Percentiles rank a stretch among this genome's conserved stretches.
Conservation (phyloP, 306 rosid species). For the Pyrus bretschneideri region DNA sequence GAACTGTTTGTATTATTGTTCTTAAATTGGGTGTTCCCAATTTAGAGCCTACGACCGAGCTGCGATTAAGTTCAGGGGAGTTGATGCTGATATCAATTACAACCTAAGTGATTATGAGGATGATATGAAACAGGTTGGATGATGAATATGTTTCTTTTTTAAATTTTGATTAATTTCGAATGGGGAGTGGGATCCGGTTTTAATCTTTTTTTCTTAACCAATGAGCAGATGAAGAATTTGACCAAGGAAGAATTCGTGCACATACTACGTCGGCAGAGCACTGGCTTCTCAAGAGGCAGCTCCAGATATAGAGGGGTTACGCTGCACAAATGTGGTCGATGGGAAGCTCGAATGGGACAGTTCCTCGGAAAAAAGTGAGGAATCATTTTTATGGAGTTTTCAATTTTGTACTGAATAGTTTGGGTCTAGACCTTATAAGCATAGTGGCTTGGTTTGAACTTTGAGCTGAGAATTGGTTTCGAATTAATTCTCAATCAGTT, state of each 20-base stretch:
- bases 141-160: background rate
- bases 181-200: background rate
- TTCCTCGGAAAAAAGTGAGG: conserved; percentile 99
- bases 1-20: background rate
- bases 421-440: conserved; percentile 21
- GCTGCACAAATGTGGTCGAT: conserved; percentile 96
- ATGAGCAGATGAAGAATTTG: conserved; percentile 68
- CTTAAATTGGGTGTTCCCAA: conserved; percentile 18
- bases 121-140: conserved; percentile 79
- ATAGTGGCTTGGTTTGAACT: conserved; percentile 19
- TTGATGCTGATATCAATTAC: conserved; percentile 96
- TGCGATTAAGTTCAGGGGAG: conserved; percentile 94
- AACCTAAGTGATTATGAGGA: conserved; percentile 86
- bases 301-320: conserved; percentile 96
- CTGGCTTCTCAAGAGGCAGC: conserved; percentile 96
- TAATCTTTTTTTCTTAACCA: background rate
- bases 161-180: background rate
- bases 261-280: conserved; percentile 93
- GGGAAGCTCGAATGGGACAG: conserved; percentile 99
- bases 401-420: background rate
- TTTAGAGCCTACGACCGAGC: conserved; percentile 97
- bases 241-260: conserved; percentile 93
- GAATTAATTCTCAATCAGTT: conserved; percentile 36
- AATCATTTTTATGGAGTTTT: conserved; percentile 28
- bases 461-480: conserved; percentile 28